These are phyloP conservation scores for Aeminium ludgeri DNA, from an alignment of 495 filamentous ascomycete species.

Conservation along the genomic window DNA sequence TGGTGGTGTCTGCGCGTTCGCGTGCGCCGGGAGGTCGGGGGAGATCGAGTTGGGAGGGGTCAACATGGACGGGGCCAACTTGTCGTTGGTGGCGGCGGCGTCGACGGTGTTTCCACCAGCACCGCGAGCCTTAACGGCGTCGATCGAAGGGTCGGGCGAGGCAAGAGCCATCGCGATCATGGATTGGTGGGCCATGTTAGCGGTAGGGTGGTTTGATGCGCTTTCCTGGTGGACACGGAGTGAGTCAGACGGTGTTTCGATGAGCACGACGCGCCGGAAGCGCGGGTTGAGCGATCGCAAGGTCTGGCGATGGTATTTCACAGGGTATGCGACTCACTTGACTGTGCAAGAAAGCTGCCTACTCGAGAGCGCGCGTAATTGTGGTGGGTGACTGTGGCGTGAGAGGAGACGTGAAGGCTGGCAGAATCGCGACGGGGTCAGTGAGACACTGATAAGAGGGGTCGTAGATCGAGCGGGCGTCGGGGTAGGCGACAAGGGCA, in stretches of 20 bases:
- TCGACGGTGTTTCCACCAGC: constrained; percentile 5
- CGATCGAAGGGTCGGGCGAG: constrained; percentile 44
- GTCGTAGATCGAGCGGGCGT: too few species aligned
- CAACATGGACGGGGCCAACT: constrained; percentile 48
- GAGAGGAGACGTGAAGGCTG: not conserved
- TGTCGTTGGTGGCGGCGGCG: constrained; percentile 29
- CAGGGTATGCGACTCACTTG: constrained; percentile 9
- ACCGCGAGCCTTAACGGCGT: constrained; percentile 50
- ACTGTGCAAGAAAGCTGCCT: constrained; percentile 7
- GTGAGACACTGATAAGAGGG: not conserved
- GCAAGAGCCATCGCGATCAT: constrained; percentile 48
- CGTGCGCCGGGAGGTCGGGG: constrained; percentile 65
- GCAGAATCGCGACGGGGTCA: not conserved
- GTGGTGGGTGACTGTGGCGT: not conserved
- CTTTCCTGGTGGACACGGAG: constrained; percentile 24
- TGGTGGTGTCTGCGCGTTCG: constrained; percentile 29
- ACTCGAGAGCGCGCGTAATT: not conserved
- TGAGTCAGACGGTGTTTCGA: constrained; percentile 10
- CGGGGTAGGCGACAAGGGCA: too few species aligned
- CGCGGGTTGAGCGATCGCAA: not conserved
- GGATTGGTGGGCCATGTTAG: constrained; percentile 42
- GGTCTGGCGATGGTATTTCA: not conserved
- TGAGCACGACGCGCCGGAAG: not conserved
- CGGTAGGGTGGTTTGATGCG: constrained; percentile 30
- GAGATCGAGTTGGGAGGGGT: constrained; percentile 96